Conservation (phyloP, 768 basidiomycete species). For the Naganishia randhawae region DNA sequence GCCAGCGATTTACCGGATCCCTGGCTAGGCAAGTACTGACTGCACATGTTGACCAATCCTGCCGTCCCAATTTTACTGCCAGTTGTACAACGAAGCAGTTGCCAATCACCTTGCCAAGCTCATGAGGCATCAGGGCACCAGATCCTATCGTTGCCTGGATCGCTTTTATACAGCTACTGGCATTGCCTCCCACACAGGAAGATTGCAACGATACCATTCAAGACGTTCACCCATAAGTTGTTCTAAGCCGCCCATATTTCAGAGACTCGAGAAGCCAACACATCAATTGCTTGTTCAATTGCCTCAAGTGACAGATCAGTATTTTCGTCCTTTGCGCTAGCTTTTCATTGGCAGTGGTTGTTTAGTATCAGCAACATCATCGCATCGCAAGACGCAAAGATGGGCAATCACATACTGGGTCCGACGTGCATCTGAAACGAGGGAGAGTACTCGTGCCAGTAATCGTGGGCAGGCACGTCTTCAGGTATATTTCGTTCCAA, state of each 20-base stretch:
- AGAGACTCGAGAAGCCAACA: constrained; percentile 2
- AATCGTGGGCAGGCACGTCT: constrained; percentile 70
- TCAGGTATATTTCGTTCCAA: constrained; percentile 59
- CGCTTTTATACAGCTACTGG: no score
- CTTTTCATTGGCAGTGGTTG: not conserved
- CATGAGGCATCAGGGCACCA: no score
- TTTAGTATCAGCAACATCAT: not conserved
- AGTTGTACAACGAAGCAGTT: no score
- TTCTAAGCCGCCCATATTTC: constrained; percentile 1
- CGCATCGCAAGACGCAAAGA: not conserved
- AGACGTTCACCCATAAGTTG: no score
- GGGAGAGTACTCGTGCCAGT: constrained; percentile 70
- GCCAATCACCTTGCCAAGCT: no score
- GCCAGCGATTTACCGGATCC: no score
- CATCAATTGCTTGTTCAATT: constrained; percentile 39
- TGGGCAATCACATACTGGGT: constrained; percentile 31
- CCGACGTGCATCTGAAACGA: constrained; percentile 77
- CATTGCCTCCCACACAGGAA: no score
- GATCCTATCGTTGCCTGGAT: no score
- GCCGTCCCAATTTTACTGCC: no score
- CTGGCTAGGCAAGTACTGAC: no score
- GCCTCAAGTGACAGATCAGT: constrained; percentile 38
- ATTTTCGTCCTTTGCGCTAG: constrained; percentile 31
- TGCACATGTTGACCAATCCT: no score
- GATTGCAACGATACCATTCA: no score